Evolutionary conservation across 2,329 filamentous ascomycete species (phyloP).

Genomic region (Aureobasidium sp.): DNA sequence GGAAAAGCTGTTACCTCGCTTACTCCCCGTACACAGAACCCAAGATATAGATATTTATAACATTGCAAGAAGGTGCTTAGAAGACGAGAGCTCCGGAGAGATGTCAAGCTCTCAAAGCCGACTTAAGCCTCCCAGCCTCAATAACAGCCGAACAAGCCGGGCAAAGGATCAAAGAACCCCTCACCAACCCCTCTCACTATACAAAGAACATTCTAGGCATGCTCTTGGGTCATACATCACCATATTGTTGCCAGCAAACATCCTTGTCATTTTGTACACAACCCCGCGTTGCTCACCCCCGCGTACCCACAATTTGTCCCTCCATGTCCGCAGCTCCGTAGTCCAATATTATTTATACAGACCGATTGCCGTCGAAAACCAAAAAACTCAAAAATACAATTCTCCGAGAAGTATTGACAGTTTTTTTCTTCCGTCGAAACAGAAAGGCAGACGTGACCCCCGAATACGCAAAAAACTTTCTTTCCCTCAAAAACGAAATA

Average conservation of each 20-base stretch:
- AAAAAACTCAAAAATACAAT: neutral
- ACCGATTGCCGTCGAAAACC: neutral
- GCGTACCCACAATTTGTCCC: constrained; percentile 13
- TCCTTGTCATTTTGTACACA: neutral
- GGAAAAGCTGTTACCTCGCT: too few relatives aligned
- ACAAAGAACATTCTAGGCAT: neutral
- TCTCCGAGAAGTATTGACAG: neutral
- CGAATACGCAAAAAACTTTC: neutral
- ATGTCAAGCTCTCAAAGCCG: neutral
- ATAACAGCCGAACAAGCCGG: neutral
- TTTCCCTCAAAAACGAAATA: neutral
- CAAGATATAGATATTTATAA: too few relatives aligned
- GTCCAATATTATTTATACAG: neutral
- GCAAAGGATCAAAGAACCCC: constrained; percentile 12
- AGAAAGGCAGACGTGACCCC: neutral
- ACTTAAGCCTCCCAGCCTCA: neutral
- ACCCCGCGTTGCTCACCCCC: constrained; percentile 6
- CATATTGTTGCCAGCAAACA: neutral
- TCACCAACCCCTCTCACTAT: constrained; percentile 9
- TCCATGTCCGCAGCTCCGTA: constrained; percentile 10
- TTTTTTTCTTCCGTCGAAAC: neutral
- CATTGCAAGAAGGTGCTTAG: neutral
- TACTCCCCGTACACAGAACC: neutral
- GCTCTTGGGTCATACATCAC: neutral
- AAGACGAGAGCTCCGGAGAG: neutral